Evolutionary conservation across 208 protist genomes (phyloP), one percentile per base, ranked within the genome.

Genomic region (Sergeia podlipaevii): DNA sequence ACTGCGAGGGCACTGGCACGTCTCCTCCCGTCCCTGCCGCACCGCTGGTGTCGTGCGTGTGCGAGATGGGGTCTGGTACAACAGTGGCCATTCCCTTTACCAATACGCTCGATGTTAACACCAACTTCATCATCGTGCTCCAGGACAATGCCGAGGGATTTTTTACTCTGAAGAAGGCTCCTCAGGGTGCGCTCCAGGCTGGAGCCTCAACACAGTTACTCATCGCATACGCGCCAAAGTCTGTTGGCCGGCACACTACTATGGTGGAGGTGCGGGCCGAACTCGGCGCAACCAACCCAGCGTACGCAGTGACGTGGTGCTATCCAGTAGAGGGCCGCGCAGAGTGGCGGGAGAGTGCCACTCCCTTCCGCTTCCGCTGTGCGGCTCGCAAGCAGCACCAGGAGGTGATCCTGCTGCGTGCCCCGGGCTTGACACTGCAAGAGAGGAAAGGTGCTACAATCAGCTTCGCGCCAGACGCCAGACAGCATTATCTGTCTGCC

Each of bases 251-350:
- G 50, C 71, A 92, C 59, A 32, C 57, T 11, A 76, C 75, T 0
- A 60, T 65, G 29, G 67, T 96, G 15, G 57, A 80, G 53, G 63
- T 96, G 51, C 70, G 73, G 17, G 70, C 82, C 0, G 42, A 47
- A 20, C 61, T 62, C 20, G 50, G 64, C 4, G 42, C 7, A 11
- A 27, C 36, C 2, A 41, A 59, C 30, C 55, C 67, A 8, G 23
- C 53, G 33, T 76, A 76, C 49, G 55, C 70, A 46, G 54, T 95
- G 13, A 49, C 48, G 7, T 97, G 89, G 89, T 54, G 29, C n/a
- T 96, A 76, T 60, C 84, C 88, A 1, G 41, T 97, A 4, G 34
- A 60, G n/a, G 93, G 87, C 37, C 44, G 70, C 29, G 84, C 88
- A 17, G 88, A 95, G 71, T 88, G 81, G 59, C 70, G 66, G 4